Evolutionary conservation across 768 basidiomycete species (phyloP).

Genomic region (Termitomyces bulborhizus): DNA sequence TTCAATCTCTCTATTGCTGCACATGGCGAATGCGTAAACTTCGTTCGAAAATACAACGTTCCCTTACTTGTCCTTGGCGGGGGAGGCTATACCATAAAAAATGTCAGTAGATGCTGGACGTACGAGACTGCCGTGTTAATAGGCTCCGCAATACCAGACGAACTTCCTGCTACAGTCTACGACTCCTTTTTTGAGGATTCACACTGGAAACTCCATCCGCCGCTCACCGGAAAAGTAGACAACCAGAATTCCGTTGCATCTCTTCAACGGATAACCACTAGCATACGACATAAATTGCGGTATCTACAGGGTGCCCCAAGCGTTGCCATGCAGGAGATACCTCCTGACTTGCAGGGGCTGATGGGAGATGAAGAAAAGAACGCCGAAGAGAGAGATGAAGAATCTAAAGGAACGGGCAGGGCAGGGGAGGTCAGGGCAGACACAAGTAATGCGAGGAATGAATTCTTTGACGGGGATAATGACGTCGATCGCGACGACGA

Average conservation of each 20-base stretch:
- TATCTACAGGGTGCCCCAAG: slow-evolving; percentile 96
- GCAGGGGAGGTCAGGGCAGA: slow-evolving; percentile 55
- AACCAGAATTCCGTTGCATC: slow-evolving; percentile 85
- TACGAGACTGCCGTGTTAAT: slow-evolving; percentile 95
- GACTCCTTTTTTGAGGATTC: slow-evolving; percentile 91
- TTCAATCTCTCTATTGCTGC: slow-evolving; percentile 98
- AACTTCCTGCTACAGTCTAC: slow-evolving; percentile 85
- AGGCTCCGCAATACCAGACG: slow-evolving; percentile 75
- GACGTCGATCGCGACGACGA: slow-evolving; percentile 53
- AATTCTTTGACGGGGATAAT: slow-evolving; percentile 68
- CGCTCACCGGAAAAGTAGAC: slow-evolving; percentile 84
- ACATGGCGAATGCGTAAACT: slow-evolving; percentile 97
- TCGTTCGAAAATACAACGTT: slow-evolving; percentile 87
- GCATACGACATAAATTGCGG: slow-evolving; percentile 80
- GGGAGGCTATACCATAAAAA: slow-evolving; percentile 95
- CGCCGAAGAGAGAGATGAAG: slow-evolving; percentile 39
- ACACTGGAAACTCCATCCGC: slow-evolving; percentile 90
- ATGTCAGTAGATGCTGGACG: slow-evolving; percentile 98
- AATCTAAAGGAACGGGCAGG: slow-evolving; percentile 39
- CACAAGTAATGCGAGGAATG: slow-evolving; percentile 50
- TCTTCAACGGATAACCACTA: slow-evolving; percentile 82
- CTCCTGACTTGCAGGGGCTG: slow-evolving; percentile 80
- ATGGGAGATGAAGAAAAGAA: slow-evolving; percentile 42
- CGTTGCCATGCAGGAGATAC: slow-evolving; percentile 94
- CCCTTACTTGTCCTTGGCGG: slow-evolving; percentile 91